Percentiles rank a stretch among this genome's conserved stretches.
Evolutionary conservation across 495 filamentous ascomycete genomes (phyloP).

Genomic region (Friedmanniomyces simplex): DNA sequence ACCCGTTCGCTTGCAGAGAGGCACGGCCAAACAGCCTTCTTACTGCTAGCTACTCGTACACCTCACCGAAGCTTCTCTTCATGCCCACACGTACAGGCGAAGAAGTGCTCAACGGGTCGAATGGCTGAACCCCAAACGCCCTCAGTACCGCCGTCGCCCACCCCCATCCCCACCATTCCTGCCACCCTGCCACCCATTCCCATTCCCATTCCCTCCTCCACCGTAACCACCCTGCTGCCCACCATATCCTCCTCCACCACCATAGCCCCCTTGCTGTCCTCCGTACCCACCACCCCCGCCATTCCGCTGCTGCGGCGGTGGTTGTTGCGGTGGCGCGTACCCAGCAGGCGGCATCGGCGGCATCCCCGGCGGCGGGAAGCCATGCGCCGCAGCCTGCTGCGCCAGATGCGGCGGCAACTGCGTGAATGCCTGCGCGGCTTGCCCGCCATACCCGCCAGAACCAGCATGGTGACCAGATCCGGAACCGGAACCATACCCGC

Average conservation of each 20-base stretch:
- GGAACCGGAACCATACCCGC: slow-evolving; percentile 10
- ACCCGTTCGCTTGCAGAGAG: too few species aligned
- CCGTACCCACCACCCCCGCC: not conserved
- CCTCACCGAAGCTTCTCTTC: too few species aligned
- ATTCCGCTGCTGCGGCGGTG: slow-evolving; percentile 2
- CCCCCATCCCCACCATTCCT: not conserved
- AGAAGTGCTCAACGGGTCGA: too few species aligned
- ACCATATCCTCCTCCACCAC: not conserved
- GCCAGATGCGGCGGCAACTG: slow-evolving; percentile 16
- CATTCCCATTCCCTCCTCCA: slow-evolving; percentile 1
- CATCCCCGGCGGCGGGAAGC: slow-evolving; percentile 18
- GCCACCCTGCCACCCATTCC: not conserved
- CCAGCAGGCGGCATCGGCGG: not conserved
- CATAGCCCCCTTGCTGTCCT: slow-evolving; percentile 7
- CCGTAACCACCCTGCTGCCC: not conserved
- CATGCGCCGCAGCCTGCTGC: slow-evolving; percentile 17
- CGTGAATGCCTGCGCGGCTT: not conserved
- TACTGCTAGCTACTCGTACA: too few species aligned
- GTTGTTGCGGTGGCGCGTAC: not conserved
- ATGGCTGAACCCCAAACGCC: too few species aligned
- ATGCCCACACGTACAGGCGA: too few species aligned
- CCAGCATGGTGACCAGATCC: too few species aligned
- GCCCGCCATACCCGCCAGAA: not conserved
- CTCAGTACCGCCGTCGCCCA: not conserved
- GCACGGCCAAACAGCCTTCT: too few species aligned